phyloP scores from a whole-genome alignment of 2,329 filamentous ascomycete genomes.

The Trichoderma sp. region DNA sequence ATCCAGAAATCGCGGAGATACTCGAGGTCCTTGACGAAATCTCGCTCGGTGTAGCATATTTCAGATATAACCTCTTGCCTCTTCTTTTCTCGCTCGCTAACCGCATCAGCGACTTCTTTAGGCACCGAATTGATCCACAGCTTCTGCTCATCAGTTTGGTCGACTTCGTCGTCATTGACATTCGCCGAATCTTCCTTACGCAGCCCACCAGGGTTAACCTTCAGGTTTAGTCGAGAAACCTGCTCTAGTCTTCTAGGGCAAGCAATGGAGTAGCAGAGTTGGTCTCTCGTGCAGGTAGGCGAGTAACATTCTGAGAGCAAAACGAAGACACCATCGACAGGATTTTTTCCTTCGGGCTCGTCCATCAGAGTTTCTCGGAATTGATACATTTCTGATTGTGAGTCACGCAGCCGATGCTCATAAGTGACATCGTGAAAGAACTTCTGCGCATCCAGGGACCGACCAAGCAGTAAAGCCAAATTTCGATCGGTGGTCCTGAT shows the following conservation, averaged over 20 bases:
- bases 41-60: constrained; percentile 96
- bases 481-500: constrained; percentile 97
- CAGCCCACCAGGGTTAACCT: constrained; percentile 85
- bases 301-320: constrained; percentile 96
- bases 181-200: constrained; percentile 59
- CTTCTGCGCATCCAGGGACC: constrained; percentile 93
- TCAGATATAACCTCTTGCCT: constrained; percentile 97
- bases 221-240: constrained; percentile 89
- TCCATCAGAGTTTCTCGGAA: constrained; percentile 93
- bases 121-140: constrained; percentile 99
- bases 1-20: constrained; percentile 99
- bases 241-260: constrained; percentile 92
- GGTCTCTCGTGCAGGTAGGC: constrained; percentile 91
- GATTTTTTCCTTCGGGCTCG: constrained; percentile 65
- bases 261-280: constrained; percentile 96
- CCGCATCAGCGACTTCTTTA: constrained; percentile 87
- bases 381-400: constrained; percentile 92
- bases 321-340: constrained; percentile 94
- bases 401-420: constrained; percentile 91
- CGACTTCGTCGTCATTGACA: constrained; percentile 73
- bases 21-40: constrained; percentile 98
- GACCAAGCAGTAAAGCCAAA: constrained; percentile 82
- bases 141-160: constrained; percentile 92
- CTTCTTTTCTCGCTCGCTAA: constrained; percentile 92
- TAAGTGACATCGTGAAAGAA: constrained; percentile 99